Evolutionary conservation across 1,139 yeast species (phyloP), one percentile per base, ranked within the genome.

Genomic region (Sugiyamaella neomexicana): DNA sequence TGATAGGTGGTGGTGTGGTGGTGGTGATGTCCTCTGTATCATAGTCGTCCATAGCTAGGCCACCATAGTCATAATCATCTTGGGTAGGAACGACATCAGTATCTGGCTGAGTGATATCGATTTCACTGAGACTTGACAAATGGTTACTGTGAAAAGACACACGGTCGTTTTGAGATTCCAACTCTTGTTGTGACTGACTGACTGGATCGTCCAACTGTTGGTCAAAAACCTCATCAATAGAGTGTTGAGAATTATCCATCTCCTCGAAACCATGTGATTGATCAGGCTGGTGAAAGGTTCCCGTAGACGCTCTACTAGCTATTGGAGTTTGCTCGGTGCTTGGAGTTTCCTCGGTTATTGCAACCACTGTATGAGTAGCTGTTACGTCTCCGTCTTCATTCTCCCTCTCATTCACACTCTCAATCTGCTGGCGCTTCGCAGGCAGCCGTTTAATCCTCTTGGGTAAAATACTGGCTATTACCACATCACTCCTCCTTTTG

Each of bases 401-500:
- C 36, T 31, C 36, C 36, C 36, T 8, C 37, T 29, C 16, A 3
- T 13, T 1, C 17, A 6, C 10, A 4, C 27, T 15, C n/a, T 12
- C 17, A n/a, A n/a, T n/a, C n/a, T n/a, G n/a, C n/a, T n/a, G n/a
- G 12, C 23, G 10, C 34, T 29, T 29, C n/a, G 3, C 34, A 9
- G 34, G 34, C 10, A 29, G 7, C 5, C 34, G 8, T 1, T 34
- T 44, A 36, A 17, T 10, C 7, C 31, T 29, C 31, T 44, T 44
- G n/a, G 20, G 8, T 7, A 17, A 23, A 32, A 15, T n/a, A 16
- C 17, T 29, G 15, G 36, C 31, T 16, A 17, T 17, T 44, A 32
- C 29, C 7, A 17, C 39, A 6, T 20, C 38, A 29, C 47, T 44
- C 17, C 32, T 44, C 17, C 47, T 44, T 31, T 44, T 44, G 39